Evolutionary conservation across 2,329 filamentous ascomycete species (phyloP), one percentile per base, ranked within the genome.

Genomic region (Beauveria medogensis): DNA sequence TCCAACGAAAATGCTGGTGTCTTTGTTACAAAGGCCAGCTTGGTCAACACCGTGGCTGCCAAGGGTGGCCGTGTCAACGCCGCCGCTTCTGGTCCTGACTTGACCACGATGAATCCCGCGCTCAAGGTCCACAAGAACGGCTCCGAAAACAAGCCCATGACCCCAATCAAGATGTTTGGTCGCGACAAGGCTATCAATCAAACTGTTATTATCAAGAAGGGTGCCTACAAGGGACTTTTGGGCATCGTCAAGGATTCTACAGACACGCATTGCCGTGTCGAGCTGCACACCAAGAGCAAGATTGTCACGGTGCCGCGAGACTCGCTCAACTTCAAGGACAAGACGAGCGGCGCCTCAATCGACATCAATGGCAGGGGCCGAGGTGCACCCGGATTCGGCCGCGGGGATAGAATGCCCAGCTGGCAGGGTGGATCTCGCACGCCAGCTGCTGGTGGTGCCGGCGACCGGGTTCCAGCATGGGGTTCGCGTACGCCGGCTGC

Each of bases 211-310:
- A 89, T 97, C 69, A 85, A 87, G 61, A 91, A 88, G 70, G 94
- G 94, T 30, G 86, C 89, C 24, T 92, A 93, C 79, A 99, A 99
- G 76, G 93, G 93, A 61, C 81, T 97, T 48, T 79, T 97, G 47
- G 94, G 94, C 67, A 96, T 97, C 66, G 92, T 99, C 67, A 97
- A 96, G 72, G 93, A 97, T 71, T 89, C 93, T 1, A 96, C 91
- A 7, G 92, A 95, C 67, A 84, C 84, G 3, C 85, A 89, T 69
- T 93, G 91, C 34, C 89, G 92, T 64, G 89, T 99, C 47, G 94
- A 99, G 75, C 78, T 99, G 44, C 93, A 97, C 71, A 92, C 92
- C 6, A 96, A 96, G 78, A 91, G 87, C 76, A 97, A 97, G 79
- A 89, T 90, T 18, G 85, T 97, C 64, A 92, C 88, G 8, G 85